phyloP scores from a whole-genome alignment of 2,329 filamentous ascomycete genomes.

The Trichoderma hamatum region DNA sequence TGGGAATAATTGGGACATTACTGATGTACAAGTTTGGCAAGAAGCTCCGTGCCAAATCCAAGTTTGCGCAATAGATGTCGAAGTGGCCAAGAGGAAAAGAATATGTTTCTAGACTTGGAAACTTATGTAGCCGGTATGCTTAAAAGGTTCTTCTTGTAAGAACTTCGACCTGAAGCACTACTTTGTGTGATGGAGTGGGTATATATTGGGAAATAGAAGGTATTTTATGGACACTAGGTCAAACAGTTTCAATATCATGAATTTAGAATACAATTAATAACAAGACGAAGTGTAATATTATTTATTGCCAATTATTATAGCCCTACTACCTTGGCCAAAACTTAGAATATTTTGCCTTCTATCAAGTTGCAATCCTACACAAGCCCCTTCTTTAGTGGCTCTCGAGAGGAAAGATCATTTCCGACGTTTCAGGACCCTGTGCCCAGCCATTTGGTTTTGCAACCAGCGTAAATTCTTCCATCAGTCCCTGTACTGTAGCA shows the following conservation, averaged over 20 bases:
- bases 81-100: neutral
- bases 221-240: neutral
- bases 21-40: slow-evolving; percentile 7
- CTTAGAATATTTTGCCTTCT: too few relatives aligned
- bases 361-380: too few relatives aligned
- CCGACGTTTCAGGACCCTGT: too few relatives aligned
- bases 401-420: neutral
- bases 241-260: too few relatives aligned
- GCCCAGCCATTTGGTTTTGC: neutral
- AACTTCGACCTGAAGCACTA: neutral
- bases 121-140: neutral
- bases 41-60: neutral
- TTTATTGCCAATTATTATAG: too few relatives aligned
- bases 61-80: neutral
- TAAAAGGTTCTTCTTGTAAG: neutral
- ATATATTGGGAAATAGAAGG: neutral
- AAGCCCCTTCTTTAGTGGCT: too few relatives aligned
- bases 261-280: neutral
- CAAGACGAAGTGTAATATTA: too few relatives aligned
- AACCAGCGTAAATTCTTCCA: neutral
- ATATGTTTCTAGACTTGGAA: neutral
- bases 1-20: neutral
- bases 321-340: too few relatives aligned
- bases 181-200: neutral
- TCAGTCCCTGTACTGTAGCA: neutral